Evolutionary conservation across 1,284 basidiomycete species (phyloP), one percentile per base, ranked within the genome.

Genomic region (Ceratobasidium theobromae): DNA sequence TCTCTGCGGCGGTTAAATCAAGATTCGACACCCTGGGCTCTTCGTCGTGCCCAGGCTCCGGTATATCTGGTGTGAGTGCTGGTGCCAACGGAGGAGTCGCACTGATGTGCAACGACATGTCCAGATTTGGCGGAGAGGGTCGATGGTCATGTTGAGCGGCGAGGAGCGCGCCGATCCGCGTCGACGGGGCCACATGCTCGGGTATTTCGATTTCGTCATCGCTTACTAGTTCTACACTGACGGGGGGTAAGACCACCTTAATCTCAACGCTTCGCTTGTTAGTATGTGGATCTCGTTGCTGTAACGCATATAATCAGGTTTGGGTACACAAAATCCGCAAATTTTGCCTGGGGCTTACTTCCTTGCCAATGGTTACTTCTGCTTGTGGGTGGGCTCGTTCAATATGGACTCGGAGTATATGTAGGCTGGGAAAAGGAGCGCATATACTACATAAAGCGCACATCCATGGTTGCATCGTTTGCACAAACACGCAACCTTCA

Each of bases 401-500:
- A n/a, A 51, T 23, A 27, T 62, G 58, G 16, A 52, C 58, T 41
- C 48, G 46, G 3, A 62, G 48, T 1, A 62, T 28, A 14, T 62
- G 58, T 38, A 28, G 48, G 12, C 46, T 52, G 9, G 58, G 58
- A 27, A 62, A 62, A 12, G 58, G 46, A 38, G 58, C 58, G 58
- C 58, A 62, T 62, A 62, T 41, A 62, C 25, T 52, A 30, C 58
- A 62, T 14, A 62, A 38, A n/a, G 45, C 30, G n/a, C 58, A 62
- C 28, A 48, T 48, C 58, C 58, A 62, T 9, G 35, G 21, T 11
- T 38, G 32, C 21, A 38, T 49, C 4, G 35, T 30, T 35, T 40
- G 30, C 33, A 40, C 46, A 25, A 62, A 21, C 5, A 28, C 21
- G 25, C 51, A 27, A 16, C 18, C 21, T 8, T 46, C 58, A 3